Evolutionary conservation across 495 filamentous ascomycete species (phyloP), one percentile per base, ranked within the genome.

Genomic region (Talaromyces stipitatus): DNA sequence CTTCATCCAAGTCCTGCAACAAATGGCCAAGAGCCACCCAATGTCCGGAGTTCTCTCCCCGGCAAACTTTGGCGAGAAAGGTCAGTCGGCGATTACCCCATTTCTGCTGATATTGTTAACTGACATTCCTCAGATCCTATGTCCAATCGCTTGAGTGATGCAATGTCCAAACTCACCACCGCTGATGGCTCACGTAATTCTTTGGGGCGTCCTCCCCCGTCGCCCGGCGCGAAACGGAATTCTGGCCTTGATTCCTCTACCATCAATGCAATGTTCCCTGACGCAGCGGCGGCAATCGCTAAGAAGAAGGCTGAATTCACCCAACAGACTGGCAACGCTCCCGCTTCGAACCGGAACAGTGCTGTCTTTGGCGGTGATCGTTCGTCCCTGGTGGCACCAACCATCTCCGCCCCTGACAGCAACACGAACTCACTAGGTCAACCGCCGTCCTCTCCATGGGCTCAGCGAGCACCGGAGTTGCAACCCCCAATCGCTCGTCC

Each of bases 241-340:
- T 97, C 94, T 27, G 91, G 84, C 14, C 83, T 97, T 36, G 94
- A 97, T 66, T 76, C 90, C n/a, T 85, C 84, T 30, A 91, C 89
- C n/a, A 95, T 97, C 68, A 92, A 96, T 73, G 90, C 90, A 61
- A 97, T 98, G 94, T 98, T 98, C 68, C 94, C 94, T 4, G 94
- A 97, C 77, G 94, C 94, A 22, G 95, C 94, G 2, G 95, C 92
- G 12, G 95, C 95, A 12, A 97, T 98, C 70, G 91, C 91, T 27
- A 94, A 91, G 51, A 92, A 98, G 74, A 96, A 96, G 76, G 92
- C 91, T 51, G 91, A 96, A 72, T 97, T 95, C 66, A 92, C 90
- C 10, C 90, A 96, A 68, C 88, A 94, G 69, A 95, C 91, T 27
- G 92, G 94, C 50, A 89, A 91, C 57, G 87, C 87, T 10, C 90